These are phyloP conservation scores for Solanum megistacrolobum DNA, from an alignment of 257 asterid species.

Conservation along the genomic window DNA sequence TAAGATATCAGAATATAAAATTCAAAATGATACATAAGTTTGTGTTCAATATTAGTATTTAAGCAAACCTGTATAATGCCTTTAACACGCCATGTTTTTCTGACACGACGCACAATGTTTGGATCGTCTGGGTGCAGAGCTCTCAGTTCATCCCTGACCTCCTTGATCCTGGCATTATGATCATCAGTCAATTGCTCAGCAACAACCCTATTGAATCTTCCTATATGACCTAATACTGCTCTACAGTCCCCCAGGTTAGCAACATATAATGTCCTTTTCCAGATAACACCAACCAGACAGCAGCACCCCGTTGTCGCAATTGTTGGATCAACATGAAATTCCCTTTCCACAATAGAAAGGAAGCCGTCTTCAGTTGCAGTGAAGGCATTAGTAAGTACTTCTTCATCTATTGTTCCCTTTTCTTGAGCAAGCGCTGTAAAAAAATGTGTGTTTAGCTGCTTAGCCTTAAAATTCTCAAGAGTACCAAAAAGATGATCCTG, in stretches of 20 bases:
- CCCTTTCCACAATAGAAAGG: conserved; percentile 34
- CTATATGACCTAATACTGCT: conserved; percentile 61
- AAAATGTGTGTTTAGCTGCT: not conserved
- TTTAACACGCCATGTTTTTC: conserved; percentile 72
- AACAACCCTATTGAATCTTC: conserved; percentile 27
- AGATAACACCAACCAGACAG: conserved; percentile 75
- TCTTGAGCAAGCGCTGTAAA: conserved; percentile 52
- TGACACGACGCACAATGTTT: conserved; percentile 31
- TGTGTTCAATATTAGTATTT: not conserved
- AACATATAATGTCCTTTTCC: conserved; percentile 40
- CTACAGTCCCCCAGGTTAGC: conserved; percentile 89
- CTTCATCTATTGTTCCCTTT: conserved; percentile 44
- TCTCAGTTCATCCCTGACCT: conserved; percentile 57
- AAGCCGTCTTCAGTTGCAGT: conserved; percentile 61
- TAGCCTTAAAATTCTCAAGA: not conserved
- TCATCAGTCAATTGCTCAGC: conserved; percentile 73
- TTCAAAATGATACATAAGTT: not conserved
- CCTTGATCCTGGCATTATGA: conserved; percentile 60
- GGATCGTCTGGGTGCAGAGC: conserved; percentile 61
- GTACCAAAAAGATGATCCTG: not conserved
- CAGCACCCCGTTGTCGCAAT: conserved; percentile 64
- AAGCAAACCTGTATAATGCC: conserved; percentile 76
- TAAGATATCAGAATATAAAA: not conserved
- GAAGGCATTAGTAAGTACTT: conserved; percentile 36
- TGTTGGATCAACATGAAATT: conserved; percentile 26